Base-by-base conservation (phyloP, 768 basidiomycete genomes). In the Auriscalpium orientale region DNA sequence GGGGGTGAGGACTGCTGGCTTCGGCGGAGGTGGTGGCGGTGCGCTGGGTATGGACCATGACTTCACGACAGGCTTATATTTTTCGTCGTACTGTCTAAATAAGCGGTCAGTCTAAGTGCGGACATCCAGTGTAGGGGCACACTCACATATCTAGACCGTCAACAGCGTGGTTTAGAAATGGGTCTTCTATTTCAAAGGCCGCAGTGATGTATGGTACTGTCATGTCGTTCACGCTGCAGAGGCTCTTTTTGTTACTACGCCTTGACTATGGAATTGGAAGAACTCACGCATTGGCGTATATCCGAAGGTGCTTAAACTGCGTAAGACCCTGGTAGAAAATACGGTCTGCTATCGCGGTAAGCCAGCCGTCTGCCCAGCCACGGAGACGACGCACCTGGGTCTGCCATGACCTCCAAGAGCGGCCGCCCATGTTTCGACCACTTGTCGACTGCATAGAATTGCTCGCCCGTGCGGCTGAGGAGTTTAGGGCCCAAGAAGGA, bases 171-270 rank as follows among this genome's bases (percentile, higher is more conserved):
- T 80, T 76, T 12, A 73, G 71, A 66, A 91, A 92, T 0, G 81
- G 77, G 67, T 95, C 87, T 58, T 77, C 69, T 0, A 72, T 68
- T 57, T 89, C 86, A 35, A 92, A 85, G 8, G 83, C 82, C 8
- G 88, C 81, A 1, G 89, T 91, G 15, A 87, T 71, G 64, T 88
- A 95, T 1, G 93, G 89, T 2, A 95, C 92, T 0, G 91, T 91
- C 3, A 72, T 55, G 62, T 95, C 92, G 62, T 86, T 83, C 15
- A 90, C 68, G 3, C 85, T 87, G 57, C 0, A 18, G 9, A 37
- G 7, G 18, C 34, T 46, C 38, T 18, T 33, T 37, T 22, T 43
- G 46, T 7, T 51, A 59, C 18, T 59, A n/a, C 6, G 48, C 21
- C 10, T 35, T 40, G 20, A 21, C 35, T 33, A 46, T 11, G 9